Conservation (phyloP, 495 filamentous ascomycete genomes). For the Xylaria castorea region DNA sequence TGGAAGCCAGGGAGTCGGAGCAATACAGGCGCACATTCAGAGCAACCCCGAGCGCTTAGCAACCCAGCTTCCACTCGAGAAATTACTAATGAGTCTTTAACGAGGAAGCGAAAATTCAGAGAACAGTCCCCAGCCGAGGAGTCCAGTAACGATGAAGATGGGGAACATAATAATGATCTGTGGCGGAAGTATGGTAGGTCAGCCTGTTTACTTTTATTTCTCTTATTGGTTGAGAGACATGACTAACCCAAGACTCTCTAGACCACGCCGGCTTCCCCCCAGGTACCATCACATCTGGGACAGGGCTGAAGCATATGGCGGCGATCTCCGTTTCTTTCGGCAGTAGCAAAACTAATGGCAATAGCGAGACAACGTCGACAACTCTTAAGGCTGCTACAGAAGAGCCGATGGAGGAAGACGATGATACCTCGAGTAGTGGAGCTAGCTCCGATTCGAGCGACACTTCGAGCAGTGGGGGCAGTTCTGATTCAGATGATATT, state of each 20-base stretch:
- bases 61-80: not conserved
- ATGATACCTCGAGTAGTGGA: conserved; percentile 35
- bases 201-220: not conserved
- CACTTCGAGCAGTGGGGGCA: conserved; percentile 7
- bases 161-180: conserved; percentile 23
- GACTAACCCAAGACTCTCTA: conserved; percentile 14
- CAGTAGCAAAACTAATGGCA: conserved; percentile 36
- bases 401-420: conserved; percentile 43
- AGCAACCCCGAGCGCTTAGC: not conserved
- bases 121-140: conserved; percentile 6
- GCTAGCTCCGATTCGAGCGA: conserved; percentile 30
- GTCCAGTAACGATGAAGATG: conserved; percentile 33
- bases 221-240: conserved; percentile 43
- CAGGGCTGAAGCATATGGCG: conserved; percentile 48
- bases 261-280: conserved; percentile 58
- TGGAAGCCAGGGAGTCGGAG: not conserved
- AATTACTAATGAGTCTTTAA: not conserved
- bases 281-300: conserved; percentile 55
- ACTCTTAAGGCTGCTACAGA: conserved; percentile 41
- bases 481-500: conserved; percentile 26
- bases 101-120: conserved; percentile 11
- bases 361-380: conserved; percentile 35
- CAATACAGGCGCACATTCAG: conserved; percentile 2
- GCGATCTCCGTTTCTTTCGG: conserved; percentile 36
- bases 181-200: conserved; percentile 23